Percentiles rank a stretch among this genome's conserved stretches.
Evolutionary conservation across 2,329 filamentous ascomycete species (phyloP).

Genomic region (Ophiostoma perfectum): DNA sequence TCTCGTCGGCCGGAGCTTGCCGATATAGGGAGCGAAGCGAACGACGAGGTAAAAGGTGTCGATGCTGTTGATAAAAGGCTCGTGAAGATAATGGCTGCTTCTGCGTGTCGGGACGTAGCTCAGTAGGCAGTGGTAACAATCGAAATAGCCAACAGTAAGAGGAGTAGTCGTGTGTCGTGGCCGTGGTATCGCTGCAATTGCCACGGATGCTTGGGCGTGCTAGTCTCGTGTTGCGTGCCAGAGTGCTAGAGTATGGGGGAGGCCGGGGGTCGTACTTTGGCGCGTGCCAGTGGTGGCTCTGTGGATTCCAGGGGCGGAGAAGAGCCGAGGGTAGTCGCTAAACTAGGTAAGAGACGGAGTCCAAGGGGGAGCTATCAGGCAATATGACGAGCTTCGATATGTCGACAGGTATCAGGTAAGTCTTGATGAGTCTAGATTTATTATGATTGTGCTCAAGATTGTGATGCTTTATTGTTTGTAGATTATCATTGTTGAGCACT

Average conservation of each 20-base stretch:
- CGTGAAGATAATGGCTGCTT: neutral
- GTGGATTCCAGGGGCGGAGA: constrained; percentile 13
- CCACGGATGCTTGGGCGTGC: constrained; percentile 2
- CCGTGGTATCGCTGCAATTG: constrained; percentile 3
- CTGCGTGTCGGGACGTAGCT: too few relatives aligned
- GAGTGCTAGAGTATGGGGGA: constrained; percentile 4
- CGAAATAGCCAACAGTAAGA: neutral
- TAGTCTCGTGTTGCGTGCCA: constrained; percentile 4
- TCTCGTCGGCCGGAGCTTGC: constrained; percentile 7
- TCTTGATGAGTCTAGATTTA: neutral
- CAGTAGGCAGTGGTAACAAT: too few relatives aligned
- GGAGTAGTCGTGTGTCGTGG: constrained; percentile 5
- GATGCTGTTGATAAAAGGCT: neutral
- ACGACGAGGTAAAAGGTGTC: neutral
- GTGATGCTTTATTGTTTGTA: neutral
- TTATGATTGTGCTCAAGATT: neutral
- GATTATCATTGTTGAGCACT: neutral
- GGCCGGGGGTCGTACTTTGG: neutral
- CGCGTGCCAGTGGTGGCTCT: constrained; percentile 1
- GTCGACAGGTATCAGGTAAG: too few relatives aligned
- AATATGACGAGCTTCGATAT: neutral
- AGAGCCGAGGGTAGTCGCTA: constrained; percentile 8
- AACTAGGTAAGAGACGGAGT: neutral
- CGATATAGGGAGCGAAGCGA: neutral
- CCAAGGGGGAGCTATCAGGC: neutral